A percentile compares a stretch with the other conserved stretches of the same genome.
phyloP scores from a whole-genome alignment of 2,329 filamentous ascomycete species.

The Xylariales sp. region DNA sequence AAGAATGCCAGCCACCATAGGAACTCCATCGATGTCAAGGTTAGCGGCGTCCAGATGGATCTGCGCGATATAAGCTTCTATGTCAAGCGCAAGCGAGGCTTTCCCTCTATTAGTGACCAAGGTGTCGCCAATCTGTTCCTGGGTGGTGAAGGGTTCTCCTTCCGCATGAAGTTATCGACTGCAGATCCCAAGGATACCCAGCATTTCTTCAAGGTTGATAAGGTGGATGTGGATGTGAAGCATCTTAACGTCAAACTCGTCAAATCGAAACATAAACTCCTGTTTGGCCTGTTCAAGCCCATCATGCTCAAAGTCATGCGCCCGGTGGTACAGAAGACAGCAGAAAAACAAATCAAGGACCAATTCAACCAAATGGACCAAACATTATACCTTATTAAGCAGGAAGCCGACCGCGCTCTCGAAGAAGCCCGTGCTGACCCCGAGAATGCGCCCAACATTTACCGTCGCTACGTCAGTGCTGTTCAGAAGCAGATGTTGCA shows the following conservation, averaged over 20 bases:
- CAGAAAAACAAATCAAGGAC: slow-evolving; percentile 90
- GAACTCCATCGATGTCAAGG: slow-evolving; percentile 83
- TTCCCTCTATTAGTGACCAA: slow-evolving; percentile 86
- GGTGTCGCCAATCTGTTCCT: slow-evolving; percentile 91
- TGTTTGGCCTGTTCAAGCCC: slow-evolving; percentile 89
- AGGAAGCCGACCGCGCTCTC: slow-evolving; percentile 80
- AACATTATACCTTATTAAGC: slow-evolving; percentile 80
- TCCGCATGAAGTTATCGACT: slow-evolving; percentile 89
- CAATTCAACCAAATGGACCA: slow-evolving; percentile 80
- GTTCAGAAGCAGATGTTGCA: slow-evolving; percentile 78
- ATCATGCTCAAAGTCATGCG: slow-evolving; percentile 85
- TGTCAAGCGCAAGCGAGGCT: slow-evolving; percentile 93
- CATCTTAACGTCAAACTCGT: slow-evolving; percentile 88
- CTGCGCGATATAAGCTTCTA: slow-evolving; percentile 92
- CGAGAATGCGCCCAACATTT: slow-evolving; percentile 82
- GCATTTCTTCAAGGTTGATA: slow-evolving; percentile 95
- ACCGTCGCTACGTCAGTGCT: slow-evolving; percentile 83
- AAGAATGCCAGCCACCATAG: slow-evolving; percentile 82
- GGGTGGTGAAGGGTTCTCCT: slow-evolving; percentile 87
- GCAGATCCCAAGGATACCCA: slow-evolving; percentile 79
- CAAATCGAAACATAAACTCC: slow-evolving; percentile 93
- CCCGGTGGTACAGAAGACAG: slow-evolving; percentile 84
- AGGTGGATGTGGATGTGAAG: slow-evolving; percentile 84
- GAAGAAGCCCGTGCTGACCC: slow-evolving; percentile 75
- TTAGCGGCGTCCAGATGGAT: slow-evolving; percentile 93